Conservation (phyloP, 495 filamentous ascomycete species). For the Xylaria venustula region DNA sequence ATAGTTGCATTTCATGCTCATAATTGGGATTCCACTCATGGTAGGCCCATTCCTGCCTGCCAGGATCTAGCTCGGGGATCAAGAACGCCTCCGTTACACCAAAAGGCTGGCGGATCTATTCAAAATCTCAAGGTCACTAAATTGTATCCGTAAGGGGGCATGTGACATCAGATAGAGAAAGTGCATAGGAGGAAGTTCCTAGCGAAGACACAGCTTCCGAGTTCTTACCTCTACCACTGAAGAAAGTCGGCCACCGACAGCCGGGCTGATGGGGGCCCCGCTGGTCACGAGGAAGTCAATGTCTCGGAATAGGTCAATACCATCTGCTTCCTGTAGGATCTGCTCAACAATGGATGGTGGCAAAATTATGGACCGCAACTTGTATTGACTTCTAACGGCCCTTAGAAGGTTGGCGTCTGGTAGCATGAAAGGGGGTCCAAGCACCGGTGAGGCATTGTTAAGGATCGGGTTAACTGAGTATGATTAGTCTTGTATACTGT, state of each 20-base stretch:
- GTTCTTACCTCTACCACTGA: background rate
- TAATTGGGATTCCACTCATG: constrained; percentile 18
- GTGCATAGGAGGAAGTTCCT: background rate
- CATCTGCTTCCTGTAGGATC: constrained; percentile 11
- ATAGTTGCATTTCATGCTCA: constrained; percentile 19
- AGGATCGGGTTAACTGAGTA: constrained; percentile 6
- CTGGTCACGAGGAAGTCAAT: constrained; percentile 22
- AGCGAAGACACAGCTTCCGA: background rate
- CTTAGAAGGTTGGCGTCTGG: constrained; percentile 19
- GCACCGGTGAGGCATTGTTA: constrained; percentile 20
- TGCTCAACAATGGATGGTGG: constrained; percentile 27
- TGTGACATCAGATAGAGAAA: too few species aligned
- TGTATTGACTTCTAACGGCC: constrained; percentile 15
- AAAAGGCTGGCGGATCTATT: background rate
- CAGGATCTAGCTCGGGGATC: background rate
- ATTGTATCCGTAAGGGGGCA: too few species aligned
- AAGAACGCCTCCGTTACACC: constrained; percentile 14
- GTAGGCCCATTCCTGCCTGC: constrained; percentile 17
- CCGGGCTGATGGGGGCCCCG: constrained; percentile 13
- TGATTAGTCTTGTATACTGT: background rate
- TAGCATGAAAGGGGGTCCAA: constrained; percentile 22
- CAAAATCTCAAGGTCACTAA: too few species aligned
- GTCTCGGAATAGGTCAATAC: constrained; percentile 9
- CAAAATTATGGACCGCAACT: constrained; percentile 18
- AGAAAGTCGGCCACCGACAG: constrained; percentile 11